Evolutionary conservation across 169 alveolate species (phyloP).

Genomic region (Plasmodium falciparum): DNA sequence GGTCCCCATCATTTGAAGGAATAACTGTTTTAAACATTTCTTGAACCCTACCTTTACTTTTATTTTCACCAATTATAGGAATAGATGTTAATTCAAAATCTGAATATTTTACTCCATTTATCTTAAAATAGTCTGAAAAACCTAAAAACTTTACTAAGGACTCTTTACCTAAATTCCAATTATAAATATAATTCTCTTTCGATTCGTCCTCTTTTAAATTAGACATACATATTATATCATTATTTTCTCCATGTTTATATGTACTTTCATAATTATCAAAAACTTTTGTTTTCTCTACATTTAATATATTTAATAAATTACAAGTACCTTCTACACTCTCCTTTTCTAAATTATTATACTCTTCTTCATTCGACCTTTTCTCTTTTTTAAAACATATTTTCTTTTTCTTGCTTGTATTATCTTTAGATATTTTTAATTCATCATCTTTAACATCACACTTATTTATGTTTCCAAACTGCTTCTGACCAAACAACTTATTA

Average conservation of each 20-base stretch:
- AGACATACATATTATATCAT: conserved; percentile 22
- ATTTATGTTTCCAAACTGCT: no score
- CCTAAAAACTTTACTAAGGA: conserved; percentile 8
- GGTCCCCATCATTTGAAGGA: conserved; percentile 20
- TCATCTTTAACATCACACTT: no score
- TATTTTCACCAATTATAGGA: conserved; percentile 79
- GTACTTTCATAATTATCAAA: conserved; percentile 1
- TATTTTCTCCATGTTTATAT: conserved; percentile 22
- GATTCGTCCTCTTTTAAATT: background rate
- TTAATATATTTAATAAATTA: no score
- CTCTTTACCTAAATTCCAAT: conserved; percentile 29
- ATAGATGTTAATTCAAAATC: conserved; percentile 78
- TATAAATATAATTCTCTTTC: background rate
- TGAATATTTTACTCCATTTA: conserved; percentile 77
- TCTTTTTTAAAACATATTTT: no score
- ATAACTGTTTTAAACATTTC: conserved; percentile 77
- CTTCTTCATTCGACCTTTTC: no score
- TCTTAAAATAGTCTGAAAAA: conserved; percentile 23
- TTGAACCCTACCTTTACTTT: conserved; percentile 80
- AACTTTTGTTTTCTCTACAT: background rate
- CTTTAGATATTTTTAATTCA: no score
- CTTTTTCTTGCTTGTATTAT: no score
- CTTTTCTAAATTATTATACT: no score
- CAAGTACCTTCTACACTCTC: no score
- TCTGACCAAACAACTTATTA: no score